These are phyloP conservation scores for Anisodus acutangulus DNA, from an alignment of 257 asterid species.

Conservation along the genomic window DNA sequence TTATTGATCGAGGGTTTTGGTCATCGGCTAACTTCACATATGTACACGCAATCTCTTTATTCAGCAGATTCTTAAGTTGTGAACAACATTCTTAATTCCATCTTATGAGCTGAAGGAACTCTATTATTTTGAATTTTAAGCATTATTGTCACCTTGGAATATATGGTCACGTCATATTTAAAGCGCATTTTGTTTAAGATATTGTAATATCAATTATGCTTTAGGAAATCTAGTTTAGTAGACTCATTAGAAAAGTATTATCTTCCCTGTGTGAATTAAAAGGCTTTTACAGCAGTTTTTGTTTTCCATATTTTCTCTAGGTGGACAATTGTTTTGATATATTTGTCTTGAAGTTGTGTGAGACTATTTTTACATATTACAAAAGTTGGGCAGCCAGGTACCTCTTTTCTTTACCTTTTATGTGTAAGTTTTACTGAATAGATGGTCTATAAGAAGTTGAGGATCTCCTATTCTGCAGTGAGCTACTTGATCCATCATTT, in stretches of 20 bases:
- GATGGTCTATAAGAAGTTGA: conserved; percentile 22
- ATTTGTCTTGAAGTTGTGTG: conserved; percentile 83
- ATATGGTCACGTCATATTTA: neutral
- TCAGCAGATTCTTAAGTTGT: conserved; percentile 5
- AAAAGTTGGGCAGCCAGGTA: conserved; percentile 99
- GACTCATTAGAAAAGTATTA: neutral
- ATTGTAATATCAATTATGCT: neutral
- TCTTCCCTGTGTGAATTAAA: conserved; percentile 14
- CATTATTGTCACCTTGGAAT: conserved; percentile 14
- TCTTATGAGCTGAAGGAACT: conserved; percentile 15
- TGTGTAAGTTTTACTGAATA: neutral
- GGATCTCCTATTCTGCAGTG: conserved; percentile 57
- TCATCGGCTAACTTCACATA: conserved; percentile 14
- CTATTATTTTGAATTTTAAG: neutral
- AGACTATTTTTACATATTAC: conserved; percentile 81
- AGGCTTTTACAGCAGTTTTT: conserved; percentile 3
- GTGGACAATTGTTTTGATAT: conserved; percentile 97
- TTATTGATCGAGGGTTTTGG: conserved; percentile 11
- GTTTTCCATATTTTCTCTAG: conserved; percentile 48
- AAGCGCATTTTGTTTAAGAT: neutral
- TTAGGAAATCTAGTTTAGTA: conserved; percentile 5
- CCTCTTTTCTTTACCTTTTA: conserved; percentile 34
- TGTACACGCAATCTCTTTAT: conserved; percentile 25
- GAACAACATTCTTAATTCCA: conserved; percentile 1
- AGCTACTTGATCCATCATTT: conserved; percentile 94